Evolutionary conservation across 805 yeast species (phyloP).

Genomic region (Pichia paraexigua): DNA sequence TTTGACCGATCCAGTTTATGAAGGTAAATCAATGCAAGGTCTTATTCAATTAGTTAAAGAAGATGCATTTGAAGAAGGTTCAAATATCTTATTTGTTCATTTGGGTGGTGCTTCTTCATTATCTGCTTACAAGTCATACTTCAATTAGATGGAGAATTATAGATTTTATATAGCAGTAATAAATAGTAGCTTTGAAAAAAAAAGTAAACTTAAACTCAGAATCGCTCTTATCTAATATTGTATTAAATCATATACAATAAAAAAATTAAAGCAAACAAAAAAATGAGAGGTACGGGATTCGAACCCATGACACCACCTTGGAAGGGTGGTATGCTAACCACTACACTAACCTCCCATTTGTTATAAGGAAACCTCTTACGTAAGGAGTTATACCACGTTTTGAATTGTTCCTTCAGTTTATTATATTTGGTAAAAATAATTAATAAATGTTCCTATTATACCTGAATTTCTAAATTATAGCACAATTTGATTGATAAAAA

Average conservation of each 20-base stretch:
- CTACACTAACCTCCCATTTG: conserved; percentile 76
- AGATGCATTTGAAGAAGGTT: conserved; percentile 22
- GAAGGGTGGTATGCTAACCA: conserved; percentile 90
- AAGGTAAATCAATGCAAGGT: conserved; percentile 31
- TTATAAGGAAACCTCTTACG: too few relatives aligned
- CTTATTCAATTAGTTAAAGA: conserved; percentile 22
- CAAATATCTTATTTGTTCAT: conserved; percentile 26
- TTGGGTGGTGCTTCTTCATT: conserved; percentile 30
- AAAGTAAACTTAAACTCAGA: too few relatives aligned
- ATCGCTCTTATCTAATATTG: too few relatives aligned
- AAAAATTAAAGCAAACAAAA: too few relatives aligned
- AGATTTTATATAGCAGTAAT: background rate
- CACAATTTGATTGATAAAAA: too few relatives aligned
- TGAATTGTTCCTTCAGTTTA: too few relatives aligned
- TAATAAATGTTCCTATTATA: too few relatives aligned
- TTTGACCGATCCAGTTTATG: conserved; percentile 31
- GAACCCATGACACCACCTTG: conserved; percentile 93
- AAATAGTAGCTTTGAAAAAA: too few relatives aligned
- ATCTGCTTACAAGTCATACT: conserved; percentile 24
- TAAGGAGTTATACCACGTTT: too few relatives aligned
- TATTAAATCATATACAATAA: too few relatives aligned
- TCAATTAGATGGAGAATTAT: conserved; percentile 3
- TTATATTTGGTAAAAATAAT: too few relatives aligned
- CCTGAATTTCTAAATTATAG: too few relatives aligned
- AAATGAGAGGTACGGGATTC: conserved; percentile 80